A percentile compares a stretch with the other conserved stretches of the same genome.
These are phyloP conservation scores for Prillingera fragicola DNA, from an alignment of 1,284 basidiomycete species.

Conservation along the genomic window DNA sequence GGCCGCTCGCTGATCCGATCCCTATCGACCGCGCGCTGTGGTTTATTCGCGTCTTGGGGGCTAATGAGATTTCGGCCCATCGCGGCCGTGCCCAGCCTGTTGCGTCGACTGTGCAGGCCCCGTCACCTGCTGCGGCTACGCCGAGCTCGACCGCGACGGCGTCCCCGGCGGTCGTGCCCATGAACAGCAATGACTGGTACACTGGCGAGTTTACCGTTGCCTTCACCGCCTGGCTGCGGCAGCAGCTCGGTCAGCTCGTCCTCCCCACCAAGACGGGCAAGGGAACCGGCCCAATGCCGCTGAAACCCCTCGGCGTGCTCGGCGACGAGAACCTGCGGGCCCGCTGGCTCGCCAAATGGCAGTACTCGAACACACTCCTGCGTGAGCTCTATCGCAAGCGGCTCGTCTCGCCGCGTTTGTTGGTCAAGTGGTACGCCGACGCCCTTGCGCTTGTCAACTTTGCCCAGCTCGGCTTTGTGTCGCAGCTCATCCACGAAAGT, in stretches of 20 bases:
- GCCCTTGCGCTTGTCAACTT: constrained; percentile 70
- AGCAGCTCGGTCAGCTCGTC: constrained; percentile 77
- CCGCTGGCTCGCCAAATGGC: constrained; percentile 36
- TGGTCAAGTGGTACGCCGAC: constrained; percentile 77
- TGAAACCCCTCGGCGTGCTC: constrained; percentile 50
- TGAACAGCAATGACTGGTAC: constrained; percentile 73
- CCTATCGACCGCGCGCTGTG: constrained; percentile 83
- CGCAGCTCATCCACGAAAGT: constrained; percentile 71
- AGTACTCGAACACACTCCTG: constrained; percentile 58
- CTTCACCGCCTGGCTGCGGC: constrained; percentile 81
- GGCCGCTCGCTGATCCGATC: constrained; percentile 58
- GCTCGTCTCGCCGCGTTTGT: constrained; percentile 72
- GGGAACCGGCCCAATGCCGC: constrained; percentile 53
- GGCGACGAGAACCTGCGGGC: constrained; percentile 36
- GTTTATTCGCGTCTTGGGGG: constrained; percentile 92
- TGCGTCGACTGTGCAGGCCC: constrained; percentile 21
- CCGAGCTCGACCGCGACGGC: constrained; percentile 35
- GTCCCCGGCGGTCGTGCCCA: constrained; percentile 32
- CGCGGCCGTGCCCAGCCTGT: constrained; percentile 42
- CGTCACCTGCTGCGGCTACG: constrained; percentile 34
- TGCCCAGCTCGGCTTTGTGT: constrained; percentile 76
- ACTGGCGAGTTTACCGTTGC: constrained; percentile 84
- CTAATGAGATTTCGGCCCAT: constrained; percentile 80
- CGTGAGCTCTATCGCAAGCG: constrained; percentile 72
- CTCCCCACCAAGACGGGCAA: constrained; percentile 73